These are phyloP conservation scores for Aureoboletus auriporus DNA, from an alignment of 768 basidiomycete species.

Conservation along the genomic window DNA sequence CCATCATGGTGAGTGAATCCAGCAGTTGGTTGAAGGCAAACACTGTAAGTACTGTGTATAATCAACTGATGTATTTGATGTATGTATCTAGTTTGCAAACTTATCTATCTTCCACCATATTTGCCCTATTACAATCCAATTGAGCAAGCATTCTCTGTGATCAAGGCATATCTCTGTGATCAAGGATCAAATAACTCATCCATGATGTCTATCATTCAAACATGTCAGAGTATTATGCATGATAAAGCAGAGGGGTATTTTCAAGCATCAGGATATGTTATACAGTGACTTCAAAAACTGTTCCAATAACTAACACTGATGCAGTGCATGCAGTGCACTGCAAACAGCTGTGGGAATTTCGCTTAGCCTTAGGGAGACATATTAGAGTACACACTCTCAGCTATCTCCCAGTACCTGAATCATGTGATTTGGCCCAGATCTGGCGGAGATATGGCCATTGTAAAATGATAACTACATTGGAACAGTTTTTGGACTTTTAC, in stretches of 20 bases:
- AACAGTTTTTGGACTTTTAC: too few relatives aligned
- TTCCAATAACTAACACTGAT: too few relatives aligned
- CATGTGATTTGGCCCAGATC: too few relatives aligned
- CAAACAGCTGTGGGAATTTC: too few relatives aligned
- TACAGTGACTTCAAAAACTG: too few relatives aligned
- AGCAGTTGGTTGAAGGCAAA: constrained; percentile 14
- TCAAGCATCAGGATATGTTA: background rate
- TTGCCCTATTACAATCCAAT: constrained; percentile 25
- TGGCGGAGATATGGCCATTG: too few relatives aligned
- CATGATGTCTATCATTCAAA: background rate
- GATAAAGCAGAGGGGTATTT: constrained; percentile 8
- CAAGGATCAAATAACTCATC: background rate
- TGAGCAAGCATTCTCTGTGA: too few relatives aligned
- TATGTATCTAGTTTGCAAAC: constrained; percentile 16
- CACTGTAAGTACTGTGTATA: constrained; percentile 8
- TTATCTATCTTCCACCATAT: constrained; percentile 25
- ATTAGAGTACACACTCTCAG: too few relatives aligned
- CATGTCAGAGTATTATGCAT: constrained; percentile 1
- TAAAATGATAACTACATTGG: too few relatives aligned
- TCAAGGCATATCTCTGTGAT: background rate
- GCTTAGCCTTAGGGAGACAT: too few relatives aligned
- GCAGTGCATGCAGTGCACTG: too few relatives aligned
- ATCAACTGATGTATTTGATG: background rate
- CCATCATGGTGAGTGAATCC: constrained; percentile 20
- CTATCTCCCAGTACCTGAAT: too few relatives aligned